Base-by-base conservation (phyloP, 2,329 filamentous ascomycete species). In the Claviceps capensis region DNA sequence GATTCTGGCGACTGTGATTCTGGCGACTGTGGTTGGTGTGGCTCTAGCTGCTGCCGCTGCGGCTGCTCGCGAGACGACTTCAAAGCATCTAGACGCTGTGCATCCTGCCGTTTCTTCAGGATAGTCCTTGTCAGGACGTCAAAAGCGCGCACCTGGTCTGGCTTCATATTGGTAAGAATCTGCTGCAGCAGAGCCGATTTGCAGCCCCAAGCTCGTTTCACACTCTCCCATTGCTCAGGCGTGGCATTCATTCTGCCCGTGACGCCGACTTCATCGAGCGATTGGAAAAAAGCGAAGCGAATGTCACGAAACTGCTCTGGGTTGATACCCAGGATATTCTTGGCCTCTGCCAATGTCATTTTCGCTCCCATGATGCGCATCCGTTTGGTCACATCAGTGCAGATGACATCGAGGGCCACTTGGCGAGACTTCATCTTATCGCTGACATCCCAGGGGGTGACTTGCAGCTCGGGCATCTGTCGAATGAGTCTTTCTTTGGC, bases 81-180 rank as follows among this genome's bases (percentile, higher is more conserved):
- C 7, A 73, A 68, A 59, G 81, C 71, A 52, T 74, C 72, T 57
- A 78, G 79, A 1, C 72, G 72, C 54, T 79, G 77, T 56, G 86
- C 82, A 59, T 88, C 83, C 38, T 83, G 78, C 50, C 85, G 73
- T 47, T 87, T 76, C 67, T 90, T 90, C 76, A 87, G 83, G 17
- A 88, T 83, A 65, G 91, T 86, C 49, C 82, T 76, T 50, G 84
- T 85, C 3, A 93, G 68, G 0, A 85, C 73, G 55, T 90, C 84
- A 47, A 90, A 65, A 1, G 84, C 84, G 57, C 78, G 82, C 37
- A 79, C 62, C 62, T 82, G 86, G 46, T 72, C 66, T 22, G 67
- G 61, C 52, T 80, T 72, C 34, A 48, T 44, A 16, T 44, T 38
- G 0, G 72, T 70, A 8, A 87, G 67, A 9, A 81, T 74, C 7